Conservation (phyloP, 805 yeast genomes). For the Saccharomycopsis sp. region DNA sequence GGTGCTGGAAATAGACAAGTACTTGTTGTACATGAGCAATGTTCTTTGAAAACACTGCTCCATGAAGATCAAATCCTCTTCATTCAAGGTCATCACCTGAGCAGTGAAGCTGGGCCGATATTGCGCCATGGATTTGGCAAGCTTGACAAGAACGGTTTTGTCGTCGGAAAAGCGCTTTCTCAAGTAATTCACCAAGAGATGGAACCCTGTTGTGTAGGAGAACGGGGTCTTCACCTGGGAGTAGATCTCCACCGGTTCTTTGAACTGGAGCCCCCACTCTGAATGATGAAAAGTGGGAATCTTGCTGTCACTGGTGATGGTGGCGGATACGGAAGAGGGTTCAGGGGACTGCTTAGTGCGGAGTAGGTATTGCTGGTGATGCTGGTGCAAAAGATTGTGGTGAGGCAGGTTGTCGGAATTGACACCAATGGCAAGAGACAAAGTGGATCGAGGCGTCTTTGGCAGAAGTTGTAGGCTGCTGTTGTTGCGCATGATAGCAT, state of each 20-base stretch:
- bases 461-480: neutral
- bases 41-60: slow-evolving; percentile 96
- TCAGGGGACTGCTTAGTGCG: too few relatives aligned
- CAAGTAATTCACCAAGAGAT: slow-evolving; percentile 66
- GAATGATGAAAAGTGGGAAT: neutral
- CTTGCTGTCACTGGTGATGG: too few relatives aligned
- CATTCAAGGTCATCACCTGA: slow-evolving; percentile 78
- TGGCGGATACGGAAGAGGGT: neutral
- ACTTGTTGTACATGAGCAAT: slow-evolving; percentile 76
- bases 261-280: slow-evolving; percentile 35
- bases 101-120: slow-evolving; percentile 92
- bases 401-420: slow-evolving; percentile 23
- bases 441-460: slow-evolving; percentile 12
- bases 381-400: slow-evolving; percentile 1
- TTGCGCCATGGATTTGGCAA: slow-evolving; percentile 84
- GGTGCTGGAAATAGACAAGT: slow-evolving; percentile 77
- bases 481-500: slow-evolving; percentile 6
- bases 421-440: slow-evolving; percentile 27
- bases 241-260: slow-evolving; percentile 74
- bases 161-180: slow-evolving; percentile 50
- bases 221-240: slow-evolving; percentile 67
- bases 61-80: slow-evolving; percentile 87
- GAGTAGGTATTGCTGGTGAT: slow-evolving; percentile 4
- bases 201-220: slow-evolving; percentile 86
- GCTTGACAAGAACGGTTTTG: slow-evolving; percentile 58